Base-by-base conservation (phyloP, 495 filamentous ascomycete species). In the Neurospora pannonica region DNA sequence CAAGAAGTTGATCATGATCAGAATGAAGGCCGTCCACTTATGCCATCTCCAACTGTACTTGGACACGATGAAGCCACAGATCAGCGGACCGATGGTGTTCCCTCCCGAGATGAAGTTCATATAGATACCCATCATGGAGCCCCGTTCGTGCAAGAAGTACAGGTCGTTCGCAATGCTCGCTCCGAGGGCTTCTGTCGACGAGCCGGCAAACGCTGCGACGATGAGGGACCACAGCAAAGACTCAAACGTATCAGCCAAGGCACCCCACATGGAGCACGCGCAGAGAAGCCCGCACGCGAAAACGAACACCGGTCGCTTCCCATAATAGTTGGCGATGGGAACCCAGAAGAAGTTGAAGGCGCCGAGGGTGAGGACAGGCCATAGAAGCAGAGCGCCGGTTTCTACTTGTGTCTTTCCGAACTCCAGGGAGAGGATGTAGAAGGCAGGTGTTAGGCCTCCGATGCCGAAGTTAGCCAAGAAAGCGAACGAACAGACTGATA, bases 311-410 rank as follows among this genome's bases (percentile, higher is more conserved):
- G 88, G 86, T 31, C 88, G 83, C 39, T 88, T 84, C 31, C 88
- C 88, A 70, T 86, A 86, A 76, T 87, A 88, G 78, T 86, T 84
- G 70, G 85, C 83, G 2, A 90, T 39, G 8, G 88, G 88, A 75
- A 89, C 86, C 85, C 88, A 89, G 38, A 89, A 74, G 71, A 90
- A 82, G 74, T 86, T 88, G 70, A 79, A 83, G 8, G 81, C 70
- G n/a, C 80, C 80, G n/a, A 82, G 76, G 1, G 81, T 78, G 15
- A 82, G 74, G 67, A 82, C 77, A 1, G 80, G 80, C 80, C 80
- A 82, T 28, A 82, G 76, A 38, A 82, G 74, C 24, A 82, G 74
- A 15, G 74, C 77, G 71, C 76, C 76, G 19, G 78, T 81, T 74
- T 82, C 73, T 0, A 72, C 24, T 60, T 75, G 48, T 10, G 80